Evolutionary conservation across 352 stramenopile genomes (phyloP).

Genomic region (Phytophthora boehmeriae): DNA sequence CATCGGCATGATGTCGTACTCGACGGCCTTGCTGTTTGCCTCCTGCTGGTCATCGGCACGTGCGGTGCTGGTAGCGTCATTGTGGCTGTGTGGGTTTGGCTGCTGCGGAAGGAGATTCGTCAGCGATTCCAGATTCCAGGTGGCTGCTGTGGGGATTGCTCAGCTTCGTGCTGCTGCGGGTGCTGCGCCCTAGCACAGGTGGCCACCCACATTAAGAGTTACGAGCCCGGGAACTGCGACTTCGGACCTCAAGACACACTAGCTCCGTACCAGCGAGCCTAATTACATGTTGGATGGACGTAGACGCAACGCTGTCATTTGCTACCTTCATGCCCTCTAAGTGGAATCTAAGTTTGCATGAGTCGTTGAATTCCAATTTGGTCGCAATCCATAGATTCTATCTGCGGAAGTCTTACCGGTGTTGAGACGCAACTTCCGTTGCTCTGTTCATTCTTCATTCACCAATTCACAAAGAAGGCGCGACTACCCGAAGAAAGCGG

Average conservation of each 20-base stretch:
- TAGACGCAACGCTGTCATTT: too few relatives aligned
- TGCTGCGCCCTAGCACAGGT: conserved; percentile 52
- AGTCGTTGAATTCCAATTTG: too few relatives aligned
- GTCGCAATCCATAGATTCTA: too few relatives aligned
- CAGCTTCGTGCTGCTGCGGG: conserved; percentile 35
- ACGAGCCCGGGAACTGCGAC: conserved; percentile 45
- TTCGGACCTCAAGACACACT: conserved; percentile 45
- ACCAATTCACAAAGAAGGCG: background rate
- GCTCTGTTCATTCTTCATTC: background rate
- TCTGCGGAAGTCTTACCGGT: background rate
- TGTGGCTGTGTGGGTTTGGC: conserved; percentile 28
- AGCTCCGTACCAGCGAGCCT: conserved; percentile 26
- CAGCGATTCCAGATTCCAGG: conserved; percentile 47
- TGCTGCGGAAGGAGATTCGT: conserved; percentile 34
- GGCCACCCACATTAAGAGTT: conserved; percentile 57
- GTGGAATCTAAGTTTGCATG: too few relatives aligned
- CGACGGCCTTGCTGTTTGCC: conserved; percentile 16
- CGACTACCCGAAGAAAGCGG: background rate
- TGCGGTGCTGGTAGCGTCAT: conserved; percentile 7
- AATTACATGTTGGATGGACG: too few relatives aligned
- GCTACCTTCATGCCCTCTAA: too few relatives aligned
- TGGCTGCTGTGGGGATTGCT: conserved; percentile 34
- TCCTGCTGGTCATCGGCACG: conserved; percentile 14
- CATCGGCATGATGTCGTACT: conserved; percentile 36
- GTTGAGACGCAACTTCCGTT: background rate